Percentiles rank a stretch among this genome's conserved stretches.
Evolutionary conservation across 2,329 filamentous ascomycete species (phyloP).

Genomic region (Colletotrichum sp.): DNA sequence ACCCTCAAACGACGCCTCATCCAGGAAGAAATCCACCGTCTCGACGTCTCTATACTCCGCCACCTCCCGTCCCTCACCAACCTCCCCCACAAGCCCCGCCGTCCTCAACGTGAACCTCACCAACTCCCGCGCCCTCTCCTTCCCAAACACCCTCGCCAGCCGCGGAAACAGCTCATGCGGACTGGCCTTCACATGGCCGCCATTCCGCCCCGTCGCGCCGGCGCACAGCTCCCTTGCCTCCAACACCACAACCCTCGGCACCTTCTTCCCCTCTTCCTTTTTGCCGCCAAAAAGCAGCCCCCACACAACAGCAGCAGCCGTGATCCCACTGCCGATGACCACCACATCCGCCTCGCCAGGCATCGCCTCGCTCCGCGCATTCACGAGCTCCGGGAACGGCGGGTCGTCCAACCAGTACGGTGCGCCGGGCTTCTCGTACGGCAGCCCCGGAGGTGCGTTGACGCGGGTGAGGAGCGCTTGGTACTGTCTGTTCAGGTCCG

Average conservation of each 20-base stretch:
- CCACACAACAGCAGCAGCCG: constrained; percentile 46
- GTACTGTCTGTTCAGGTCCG: constrained; percentile 30
- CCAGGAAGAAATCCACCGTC: constrained; percentile 51
- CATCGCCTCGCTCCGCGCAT: constrained; percentile 35
- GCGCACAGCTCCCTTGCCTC: constrained; percentile 55
- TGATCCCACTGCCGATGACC: constrained; percentile 62
- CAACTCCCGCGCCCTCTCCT: constrained; percentile 42
- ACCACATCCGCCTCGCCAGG: constrained; percentile 50
- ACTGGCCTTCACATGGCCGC: constrained; percentile 53
- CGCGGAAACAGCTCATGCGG: constrained; percentile 46
- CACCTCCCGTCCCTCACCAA: constrained; percentile 38
- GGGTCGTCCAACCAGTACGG: constrained; percentile 53
- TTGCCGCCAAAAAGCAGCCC: constrained; percentile 14
- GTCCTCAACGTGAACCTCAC: constrained; percentile 50
- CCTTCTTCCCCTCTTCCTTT: not conserved
- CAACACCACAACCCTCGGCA: constrained; percentile 46
- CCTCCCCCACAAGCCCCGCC: constrained; percentile 39
- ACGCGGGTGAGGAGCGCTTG: constrained; percentile 33
- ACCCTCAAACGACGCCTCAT: constrained; percentile 37
- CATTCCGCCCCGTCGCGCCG: constrained; percentile 60
- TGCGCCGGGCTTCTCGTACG: constrained; percentile 43
- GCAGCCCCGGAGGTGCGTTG: constrained; percentile 41
- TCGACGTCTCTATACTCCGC: constrained; percentile 50
- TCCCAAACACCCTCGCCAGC: constrained; percentile 34
- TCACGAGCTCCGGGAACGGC: constrained; percentile 45